Base-by-base conservation (phyloP, 2,329 filamentous ascomycete genomes). In the Colletotrichum limetticola region DNA sequence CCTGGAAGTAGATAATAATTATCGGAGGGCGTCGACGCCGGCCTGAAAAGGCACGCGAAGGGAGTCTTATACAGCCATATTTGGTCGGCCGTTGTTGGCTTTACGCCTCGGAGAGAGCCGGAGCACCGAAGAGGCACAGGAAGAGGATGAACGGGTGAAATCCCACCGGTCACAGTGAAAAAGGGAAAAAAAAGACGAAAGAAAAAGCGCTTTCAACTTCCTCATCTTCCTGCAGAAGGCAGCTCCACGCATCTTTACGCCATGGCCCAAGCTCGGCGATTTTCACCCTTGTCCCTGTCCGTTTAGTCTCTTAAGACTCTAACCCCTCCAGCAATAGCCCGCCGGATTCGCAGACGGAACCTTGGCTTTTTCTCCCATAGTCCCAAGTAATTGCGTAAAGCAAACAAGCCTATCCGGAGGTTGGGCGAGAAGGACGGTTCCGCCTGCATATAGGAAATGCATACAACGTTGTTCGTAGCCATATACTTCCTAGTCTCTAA, bases 141-240 rank as follows among this genome's bases (percentile, higher is more conserved):
- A 16, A 19, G 42, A 49, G 16, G 37, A 22, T 8, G 42, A 52
- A 32, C 60, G 60, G 26, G 60, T 55, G 56, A 32, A 32, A 30
- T 22, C 19, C 49, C 42, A 14, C 35, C 56, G n/a, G 49, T 8
- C 24, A n/a, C 24, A n/a, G 14, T 11, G 22, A 58, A 19, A 19
- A n/a, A 49, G n/a, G 2, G 19, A 19, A 35, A 12, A 24, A 12
- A 22, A 12, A 58, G 11, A n/a, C n/a, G 11, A 3, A 26, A 26
- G 19, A 19, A 35, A 7, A 22, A 24, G 66, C 70, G 70, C 70
- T 70, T 72, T 70, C 66, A 59, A 72, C 66, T 72, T 59, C 70
- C 70, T 37, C 52, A 32, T 55, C 7, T 28, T n/a, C 22, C 16
- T 19, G 1, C 42, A 46, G 57, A 64, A 7, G 60, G 70, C 70